These are phyloP conservation scores for Naganishia kalamii DNA, from an alignment of 768 basidiomycete genomes.

Conservation along the genomic window DNA sequence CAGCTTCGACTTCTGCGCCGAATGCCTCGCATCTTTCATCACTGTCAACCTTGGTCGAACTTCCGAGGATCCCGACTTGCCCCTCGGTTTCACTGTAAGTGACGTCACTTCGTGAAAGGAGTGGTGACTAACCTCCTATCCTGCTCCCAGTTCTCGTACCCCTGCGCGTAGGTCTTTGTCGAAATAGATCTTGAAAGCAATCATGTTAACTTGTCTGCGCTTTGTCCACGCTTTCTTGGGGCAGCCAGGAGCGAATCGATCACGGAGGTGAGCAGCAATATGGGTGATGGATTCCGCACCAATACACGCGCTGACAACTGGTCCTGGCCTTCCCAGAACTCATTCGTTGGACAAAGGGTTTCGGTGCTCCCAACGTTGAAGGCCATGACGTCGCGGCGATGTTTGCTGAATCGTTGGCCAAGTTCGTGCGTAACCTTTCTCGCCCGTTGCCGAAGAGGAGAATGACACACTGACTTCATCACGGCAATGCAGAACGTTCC, in stretches of 20 bases:
- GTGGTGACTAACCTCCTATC: background rate
- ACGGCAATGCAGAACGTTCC: slow-evolving; percentile 61
- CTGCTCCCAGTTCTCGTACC: slow-evolving; percentile 72
- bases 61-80: slow-evolving; percentile 54
- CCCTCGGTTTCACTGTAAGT: slow-evolving; percentile 88
- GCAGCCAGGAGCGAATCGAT: slow-evolving; percentile 85
- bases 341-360: slow-evolving; percentile 99
- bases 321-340: slow-evolving; percentile 51
- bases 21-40: slow-evolving; percentile 83
- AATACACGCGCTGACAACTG: background rate
- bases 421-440: slow-evolving; percentile 56
- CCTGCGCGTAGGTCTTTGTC: slow-evolving; percentile 64
- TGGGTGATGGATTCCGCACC: background rate
- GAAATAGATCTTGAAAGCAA: background rate
- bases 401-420: slow-evolving; percentile 75
- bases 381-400: slow-evolving; percentile 87
- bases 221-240: background rate
- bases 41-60: slow-evolving; percentile 56
- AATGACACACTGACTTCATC: background rate
- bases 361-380: slow-evolving; percentile 84
- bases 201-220: slow-evolving; percentile 2
- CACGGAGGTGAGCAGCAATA: slow-evolving; percentile 59
- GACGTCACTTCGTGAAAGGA: background rate
- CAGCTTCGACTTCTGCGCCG: slow-evolving; percentile 85
- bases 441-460: background rate